A percentile compares a stretch with the other conserved stretches of the same genome.
Conservation (phyloP, 75 land plant genomes). For the Cryptomeria japonica region DNA sequence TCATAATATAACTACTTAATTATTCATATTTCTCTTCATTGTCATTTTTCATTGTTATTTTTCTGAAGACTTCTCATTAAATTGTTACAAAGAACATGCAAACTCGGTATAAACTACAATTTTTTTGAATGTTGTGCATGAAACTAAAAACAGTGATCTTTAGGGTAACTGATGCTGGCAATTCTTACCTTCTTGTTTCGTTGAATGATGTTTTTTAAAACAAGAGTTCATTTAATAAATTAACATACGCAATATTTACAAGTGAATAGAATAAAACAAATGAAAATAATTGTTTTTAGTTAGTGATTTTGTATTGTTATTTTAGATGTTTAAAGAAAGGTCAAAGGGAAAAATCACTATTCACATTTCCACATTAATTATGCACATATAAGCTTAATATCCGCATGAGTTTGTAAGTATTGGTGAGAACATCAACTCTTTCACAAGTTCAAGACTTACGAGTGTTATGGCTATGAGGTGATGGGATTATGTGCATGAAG, state of each 20-base stretch:
- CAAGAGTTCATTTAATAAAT: not conserved
- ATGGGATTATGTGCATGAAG: no score
- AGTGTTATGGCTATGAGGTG: not conserved
- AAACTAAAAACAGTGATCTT: not conserved
- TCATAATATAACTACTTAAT: not conserved
- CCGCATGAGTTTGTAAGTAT: not conserved
- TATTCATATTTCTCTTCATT: not conserved
- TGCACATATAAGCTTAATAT: not conserved
- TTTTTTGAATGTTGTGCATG: not conserved
- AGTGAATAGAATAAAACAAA: not conserved
- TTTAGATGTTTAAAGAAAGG: no score
- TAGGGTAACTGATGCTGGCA: not conserved
- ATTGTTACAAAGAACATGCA: not conserved
- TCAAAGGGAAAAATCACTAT: no score
- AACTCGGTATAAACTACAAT: not conserved
- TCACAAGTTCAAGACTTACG: not conserved
- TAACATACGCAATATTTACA: not conserved
- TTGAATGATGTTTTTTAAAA: not conserved
- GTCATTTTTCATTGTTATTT: not conserved
- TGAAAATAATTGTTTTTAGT: no score
- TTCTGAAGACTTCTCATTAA: not conserved
- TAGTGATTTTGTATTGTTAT: not conserved
- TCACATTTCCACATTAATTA: not conserved
- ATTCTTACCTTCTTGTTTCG: not conserved
- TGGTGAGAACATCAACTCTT: not conserved